Percentiles rank a stretch among this genome's conserved stretches.
Conservation (phyloP, 2,329 filamentous ascomycete genomes). For the Stachybotrys elegans region DNA sequence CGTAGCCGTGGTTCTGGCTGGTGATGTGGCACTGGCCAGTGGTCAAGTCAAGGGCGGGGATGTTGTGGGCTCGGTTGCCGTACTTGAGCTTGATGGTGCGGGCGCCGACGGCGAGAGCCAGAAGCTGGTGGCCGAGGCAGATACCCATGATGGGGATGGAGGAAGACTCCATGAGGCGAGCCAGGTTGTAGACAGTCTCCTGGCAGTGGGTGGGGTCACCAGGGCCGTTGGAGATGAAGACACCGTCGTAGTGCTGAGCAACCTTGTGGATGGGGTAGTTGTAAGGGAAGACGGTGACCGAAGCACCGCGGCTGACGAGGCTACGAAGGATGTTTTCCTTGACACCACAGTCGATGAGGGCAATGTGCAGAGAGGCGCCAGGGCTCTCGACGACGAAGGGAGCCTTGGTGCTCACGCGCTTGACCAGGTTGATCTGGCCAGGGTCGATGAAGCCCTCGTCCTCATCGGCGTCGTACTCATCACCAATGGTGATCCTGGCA, state of each 20-base stretch:
- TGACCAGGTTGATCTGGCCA: conserved; percentile 93
- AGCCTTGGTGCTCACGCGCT: conserved; percentile 94
- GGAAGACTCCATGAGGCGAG: conserved; percentile 84
- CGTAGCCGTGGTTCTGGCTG: conserved; percentile 97
- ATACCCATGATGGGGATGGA: conserved; percentile 95
- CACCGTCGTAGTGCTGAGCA: conserved; percentile 92
- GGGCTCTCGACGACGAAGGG: conserved; percentile 91
- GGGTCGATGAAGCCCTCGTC: conserved; percentile 95
- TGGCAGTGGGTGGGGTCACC: conserved; percentile 97
- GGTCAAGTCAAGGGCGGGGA: conserved; percentile 87
- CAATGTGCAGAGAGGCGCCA: conserved; percentile 81
- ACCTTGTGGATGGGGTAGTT: conserved; percentile 99
- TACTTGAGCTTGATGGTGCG: conserved; percentile 98
- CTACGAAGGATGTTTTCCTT: conserved; percentile 99
- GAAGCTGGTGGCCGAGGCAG: conserved; percentile 92
- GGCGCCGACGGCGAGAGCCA: conserved; percentile 84
- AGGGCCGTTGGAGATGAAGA: conserved; percentile 98
- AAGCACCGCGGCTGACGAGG: conserved; percentile 84
- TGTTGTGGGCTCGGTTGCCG: conserved; percentile 98
- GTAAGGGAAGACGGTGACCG: conserved; percentile 91
- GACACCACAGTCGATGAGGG: conserved; percentile 94
- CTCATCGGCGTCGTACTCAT: conserved; percentile 97
- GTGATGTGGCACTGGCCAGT: conserved; percentile 98
- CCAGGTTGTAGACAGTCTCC: conserved; percentile 87
- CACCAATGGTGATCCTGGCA: conserved; percentile 88